These are phyloP conservation scores for Mycena leptocephala DNA, from an alignment of 768 basidiomycete genomes.

Conservation along the genomic window DNA sequence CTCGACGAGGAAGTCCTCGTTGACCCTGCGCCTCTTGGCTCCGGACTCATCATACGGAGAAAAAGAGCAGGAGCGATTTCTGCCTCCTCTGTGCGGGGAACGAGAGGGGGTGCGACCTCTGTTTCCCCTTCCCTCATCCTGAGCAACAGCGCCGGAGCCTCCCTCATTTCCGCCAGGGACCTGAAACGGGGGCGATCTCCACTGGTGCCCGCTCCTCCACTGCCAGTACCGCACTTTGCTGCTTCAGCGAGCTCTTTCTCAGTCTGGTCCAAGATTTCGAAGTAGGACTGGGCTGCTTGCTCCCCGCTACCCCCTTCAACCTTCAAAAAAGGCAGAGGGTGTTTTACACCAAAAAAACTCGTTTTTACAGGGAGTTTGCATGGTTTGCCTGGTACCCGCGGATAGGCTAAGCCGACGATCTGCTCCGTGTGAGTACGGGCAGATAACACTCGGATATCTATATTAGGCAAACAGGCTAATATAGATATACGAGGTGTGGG, in stretches of 20 bases:
- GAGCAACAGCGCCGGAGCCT: not conserved
- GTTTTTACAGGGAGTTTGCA: too few relatives aligned
- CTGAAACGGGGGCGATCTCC: not conserved
- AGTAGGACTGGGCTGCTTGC: not conserved
- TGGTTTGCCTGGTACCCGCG: too few relatives aligned
- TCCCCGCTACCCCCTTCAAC: not conserved
- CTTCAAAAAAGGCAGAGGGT: not conserved
- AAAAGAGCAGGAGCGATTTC: not conserved
- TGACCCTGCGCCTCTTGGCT: not conserved
- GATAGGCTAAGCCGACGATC: too few relatives aligned
- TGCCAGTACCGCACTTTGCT: not conserved
- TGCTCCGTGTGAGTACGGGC: too few relatives aligned
- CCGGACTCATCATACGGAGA: not conserved
- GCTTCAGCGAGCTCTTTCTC: too few relatives aligned
- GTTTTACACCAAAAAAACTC: too few relatives aligned
- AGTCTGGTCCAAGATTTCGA: conserved; percentile 2
- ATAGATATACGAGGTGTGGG: too few relatives aligned
- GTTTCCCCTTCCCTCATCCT: not conserved
- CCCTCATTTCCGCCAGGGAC: not conserved
- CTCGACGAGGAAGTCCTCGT: not conserved
- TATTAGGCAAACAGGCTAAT: too few relatives aligned
- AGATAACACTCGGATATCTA: too few relatives aligned
- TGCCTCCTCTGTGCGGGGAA: not conserved
- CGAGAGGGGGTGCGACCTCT: not conserved
- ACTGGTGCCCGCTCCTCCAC: not conserved